Evolutionary conservation across 768 basidiomycete species (phyloP), one percentile per base, ranked within the genome.

Genomic region (Trametes elegans): DNA sequence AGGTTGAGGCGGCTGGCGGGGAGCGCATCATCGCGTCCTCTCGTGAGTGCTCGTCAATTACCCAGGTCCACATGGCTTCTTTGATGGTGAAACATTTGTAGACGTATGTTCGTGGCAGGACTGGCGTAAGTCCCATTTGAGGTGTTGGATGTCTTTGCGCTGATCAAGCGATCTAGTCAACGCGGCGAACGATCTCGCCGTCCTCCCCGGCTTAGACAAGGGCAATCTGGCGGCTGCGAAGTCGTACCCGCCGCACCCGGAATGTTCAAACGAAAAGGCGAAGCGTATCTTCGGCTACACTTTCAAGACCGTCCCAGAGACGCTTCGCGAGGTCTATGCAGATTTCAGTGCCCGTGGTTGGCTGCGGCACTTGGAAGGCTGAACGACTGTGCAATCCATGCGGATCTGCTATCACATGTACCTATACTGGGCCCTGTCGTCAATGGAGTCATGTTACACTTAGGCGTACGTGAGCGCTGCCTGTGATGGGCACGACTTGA

Each of bases 301-400:
- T 52, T 80, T 74, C 47, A 69, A 69, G 8, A 69, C 70, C 2
- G 71, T 72, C 24, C 71, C 70, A 52, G 72, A 78, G 58, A 70
- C 71, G 5, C 64, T 74, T 6, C 69, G 48, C 43, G 80, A 77
- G 52, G 68, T 68, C 2, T 47, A 79, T 28, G 68, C 64, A 5
- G 74, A 80, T 49, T 80, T 73, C 41, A 73, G 74, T 55, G 63
- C 58, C 11, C 69, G 72, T 23, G 74, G 76, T 1, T 79, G 59
- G 51, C 27, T 53, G 36, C 29, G 29, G n/a, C 46, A 48, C 18
- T 24, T 48, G 2, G 21, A 40, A 32, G 31, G 31, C 31, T 29
- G 42, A 44, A 11, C 5, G 3, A 10, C 11, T 16, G 3, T 26
- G 21, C 6, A 23, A 16, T 10, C 14, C 9, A 10, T 26, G 40